A percentile compares a stretch with the other conserved stretches of the same genome.
These are phyloP conservation scores for Fusarium sp. DNA, from an alignment of 2,329 filamentous ascomycete genomes.

Conservation along the genomic window DNA sequence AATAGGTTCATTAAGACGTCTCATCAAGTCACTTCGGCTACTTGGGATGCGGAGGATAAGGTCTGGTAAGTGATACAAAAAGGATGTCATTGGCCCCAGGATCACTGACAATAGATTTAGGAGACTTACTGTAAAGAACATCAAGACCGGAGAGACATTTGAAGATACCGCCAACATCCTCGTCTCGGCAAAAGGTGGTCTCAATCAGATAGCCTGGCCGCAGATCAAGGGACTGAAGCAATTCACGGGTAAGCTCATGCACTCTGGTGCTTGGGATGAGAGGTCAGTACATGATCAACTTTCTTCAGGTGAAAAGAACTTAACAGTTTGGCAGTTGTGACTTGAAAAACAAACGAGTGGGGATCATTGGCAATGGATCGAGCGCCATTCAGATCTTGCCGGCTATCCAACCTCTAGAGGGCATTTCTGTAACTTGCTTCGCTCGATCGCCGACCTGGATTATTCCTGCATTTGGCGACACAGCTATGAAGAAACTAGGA, in stretches of 20 bases:
- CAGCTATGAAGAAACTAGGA: neutral
- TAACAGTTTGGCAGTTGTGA: neutral
- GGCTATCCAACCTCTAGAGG: neutral
- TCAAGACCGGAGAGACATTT: neutral
- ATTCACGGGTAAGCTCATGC: neutral
- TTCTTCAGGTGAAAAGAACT: accelerated
- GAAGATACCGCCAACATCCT: neutral
- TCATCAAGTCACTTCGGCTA: neutral
- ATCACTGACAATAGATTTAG: neutral
- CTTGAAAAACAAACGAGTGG: neutral
- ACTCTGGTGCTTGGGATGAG: neutral
- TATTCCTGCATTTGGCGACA: neutral
- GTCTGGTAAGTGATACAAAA: neutral
- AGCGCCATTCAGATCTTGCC: neutral
- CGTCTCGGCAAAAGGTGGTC: neutral
- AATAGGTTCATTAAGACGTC: neutral
- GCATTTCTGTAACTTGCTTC: neutral
- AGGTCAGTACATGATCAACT: accelerated
- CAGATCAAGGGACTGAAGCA: neutral
- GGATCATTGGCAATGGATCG: neutral
- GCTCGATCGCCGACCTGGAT: neutral
- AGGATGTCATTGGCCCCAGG: accelerated
- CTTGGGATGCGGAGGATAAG: neutral
- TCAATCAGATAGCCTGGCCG: neutral
- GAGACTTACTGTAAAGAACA: neutral